These are phyloP conservation scores for Paramecium sexaurelia DNA, from an alignment of 73 alveolate genomes.

Conservation along the genomic window DNA sequence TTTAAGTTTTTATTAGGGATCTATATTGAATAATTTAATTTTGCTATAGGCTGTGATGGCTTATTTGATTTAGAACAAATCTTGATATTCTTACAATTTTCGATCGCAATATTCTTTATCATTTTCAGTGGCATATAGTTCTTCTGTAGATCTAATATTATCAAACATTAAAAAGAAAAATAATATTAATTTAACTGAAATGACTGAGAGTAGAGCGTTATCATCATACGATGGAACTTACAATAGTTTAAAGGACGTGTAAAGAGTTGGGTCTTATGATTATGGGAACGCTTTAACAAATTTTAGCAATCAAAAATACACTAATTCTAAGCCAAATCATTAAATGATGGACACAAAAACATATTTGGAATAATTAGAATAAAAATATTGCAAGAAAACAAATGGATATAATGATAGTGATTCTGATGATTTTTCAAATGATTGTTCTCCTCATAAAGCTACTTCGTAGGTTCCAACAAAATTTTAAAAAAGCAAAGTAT, in stretches of 20 bases:
- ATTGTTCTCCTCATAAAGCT: slow-evolving; percentile 35
- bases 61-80: background rate
- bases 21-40: background rate
- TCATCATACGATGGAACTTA: slow-evolving; percentile 33
- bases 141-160: background rate
- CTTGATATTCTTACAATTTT: background rate
- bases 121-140: background rate
- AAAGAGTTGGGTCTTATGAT: background rate
- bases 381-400: slow-evolving; percentile 27
- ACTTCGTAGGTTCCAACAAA: slow-evolving; percentile 16
- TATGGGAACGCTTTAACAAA: slow-evolving; percentile 1
- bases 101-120: slow-evolving; percentile 4
- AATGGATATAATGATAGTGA: slow-evolving; percentile 1
- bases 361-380: background rate
- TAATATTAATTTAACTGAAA: background rate
- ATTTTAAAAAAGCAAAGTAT: slow-evolving; percentile 1
- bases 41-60: background rate
- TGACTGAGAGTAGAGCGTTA: slow-evolving; percentile 30
- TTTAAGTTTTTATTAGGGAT: background rate
- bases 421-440: slow-evolving; percentile 9
- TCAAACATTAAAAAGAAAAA: background rate
- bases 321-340: slow-evolving; percentile 11
- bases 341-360: slow-evolving; percentile 34
- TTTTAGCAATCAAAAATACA: background rate
- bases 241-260: slow-evolving; percentile 28